These are phyloP conservation scores for Metarhizium rileyi DNA, from an alignment of 2,329 filamentous ascomycete species.

Conservation along the genomic window DNA sequence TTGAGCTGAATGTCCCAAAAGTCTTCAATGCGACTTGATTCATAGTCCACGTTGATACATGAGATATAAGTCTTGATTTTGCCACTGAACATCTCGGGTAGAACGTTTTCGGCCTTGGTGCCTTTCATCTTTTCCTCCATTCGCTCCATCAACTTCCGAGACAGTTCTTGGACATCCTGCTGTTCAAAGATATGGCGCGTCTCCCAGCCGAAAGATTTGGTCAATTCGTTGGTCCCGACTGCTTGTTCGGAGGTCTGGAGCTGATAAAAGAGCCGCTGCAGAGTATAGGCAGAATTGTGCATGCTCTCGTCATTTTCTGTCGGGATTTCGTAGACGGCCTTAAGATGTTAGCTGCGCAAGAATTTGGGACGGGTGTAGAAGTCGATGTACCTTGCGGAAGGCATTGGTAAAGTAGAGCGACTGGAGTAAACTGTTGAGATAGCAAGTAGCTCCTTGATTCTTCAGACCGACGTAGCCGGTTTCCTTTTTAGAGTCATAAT, in stretches of 20 bases:
- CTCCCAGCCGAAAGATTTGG: conserved; percentile 96
- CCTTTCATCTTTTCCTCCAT: conserved; percentile 98
- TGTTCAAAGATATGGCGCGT: conserved; percentile 97
- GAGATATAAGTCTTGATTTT: conserved; percentile 99
- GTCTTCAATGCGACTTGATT: conserved; percentile 89
- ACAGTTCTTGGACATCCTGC: conserved; percentile 95
- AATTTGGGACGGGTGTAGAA: neutral
- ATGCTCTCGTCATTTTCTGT: conserved; percentile 75
- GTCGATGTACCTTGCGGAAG: conserved; percentile 77
- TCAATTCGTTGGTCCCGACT: conserved; percentile 86
- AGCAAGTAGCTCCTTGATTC: conserved; percentile 92
- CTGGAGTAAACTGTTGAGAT: conserved; percentile 75
- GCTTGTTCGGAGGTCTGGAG: conserved; percentile 78
- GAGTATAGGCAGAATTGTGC: conserved; percentile 82
- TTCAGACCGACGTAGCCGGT: conserved; percentile 94
- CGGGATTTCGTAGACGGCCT: conserved; percentile 96
- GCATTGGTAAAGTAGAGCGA: conserved; percentile 83
- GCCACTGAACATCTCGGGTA: conserved; percentile 87
- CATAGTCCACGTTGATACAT: conserved; percentile 96
- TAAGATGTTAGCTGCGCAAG: conserved; percentile 8
- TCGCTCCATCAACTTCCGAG: conserved; percentile 91
- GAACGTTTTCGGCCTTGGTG: conserved; percentile 77
- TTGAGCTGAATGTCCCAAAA: conserved; percentile 99
- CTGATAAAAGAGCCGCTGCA: conserved; percentile 91
- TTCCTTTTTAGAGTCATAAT: conserved; percentile 99